Evolutionary conservation across 2,329 filamentous ascomycete genomes (phyloP).

Genomic region (Macrophomina pseudophaseolina): DNA sequence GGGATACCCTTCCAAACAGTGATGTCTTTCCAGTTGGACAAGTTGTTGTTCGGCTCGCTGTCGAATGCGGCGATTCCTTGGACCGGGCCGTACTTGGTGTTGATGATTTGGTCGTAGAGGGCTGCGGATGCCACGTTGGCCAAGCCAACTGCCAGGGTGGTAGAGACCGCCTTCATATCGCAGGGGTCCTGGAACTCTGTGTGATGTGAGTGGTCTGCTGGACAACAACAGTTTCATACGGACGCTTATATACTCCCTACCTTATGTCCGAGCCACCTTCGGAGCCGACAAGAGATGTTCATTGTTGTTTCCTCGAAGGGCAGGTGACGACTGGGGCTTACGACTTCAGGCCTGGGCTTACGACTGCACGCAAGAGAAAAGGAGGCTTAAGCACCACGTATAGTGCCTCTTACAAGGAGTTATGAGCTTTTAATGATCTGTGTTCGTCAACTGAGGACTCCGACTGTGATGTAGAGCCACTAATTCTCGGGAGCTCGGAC

Average conservation of each 20-base stretch:
- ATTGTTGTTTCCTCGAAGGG: background rate
- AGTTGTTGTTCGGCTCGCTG: background rate
- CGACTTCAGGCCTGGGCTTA: background rate
- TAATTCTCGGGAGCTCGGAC: too few relatives aligned
- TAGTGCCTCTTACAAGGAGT: background rate
- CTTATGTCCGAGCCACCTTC: background rate
- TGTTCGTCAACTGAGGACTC: too few relatives aligned
- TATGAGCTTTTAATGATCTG: background rate
- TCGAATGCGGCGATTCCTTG: slow-evolving; percentile 1
- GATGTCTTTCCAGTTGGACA: slow-evolving; percentile 11
- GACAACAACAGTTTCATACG: background rate
- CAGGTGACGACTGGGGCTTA: background rate
- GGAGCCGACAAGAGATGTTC: background rate
- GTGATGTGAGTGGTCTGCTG: background rate
- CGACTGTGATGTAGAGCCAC: too few relatives aligned
- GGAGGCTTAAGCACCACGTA: background rate
- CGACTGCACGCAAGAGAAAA: background rate
- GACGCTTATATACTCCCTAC: background rate
- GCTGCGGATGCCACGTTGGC: background rate
- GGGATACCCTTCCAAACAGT: slow-evolving; percentile 23
- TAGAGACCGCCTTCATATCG: background rate
- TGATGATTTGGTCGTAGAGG: slow-evolving; percentile 29
- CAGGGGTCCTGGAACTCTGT: background rate
- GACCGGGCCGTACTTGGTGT: slow-evolving; percentile 13
- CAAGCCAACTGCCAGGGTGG: background rate